These are phyloP conservation scores for Dactylis glomerata DNA, from an alignment of 176 grass and related monocot genomes.

Conservation along the genomic window DNA sequence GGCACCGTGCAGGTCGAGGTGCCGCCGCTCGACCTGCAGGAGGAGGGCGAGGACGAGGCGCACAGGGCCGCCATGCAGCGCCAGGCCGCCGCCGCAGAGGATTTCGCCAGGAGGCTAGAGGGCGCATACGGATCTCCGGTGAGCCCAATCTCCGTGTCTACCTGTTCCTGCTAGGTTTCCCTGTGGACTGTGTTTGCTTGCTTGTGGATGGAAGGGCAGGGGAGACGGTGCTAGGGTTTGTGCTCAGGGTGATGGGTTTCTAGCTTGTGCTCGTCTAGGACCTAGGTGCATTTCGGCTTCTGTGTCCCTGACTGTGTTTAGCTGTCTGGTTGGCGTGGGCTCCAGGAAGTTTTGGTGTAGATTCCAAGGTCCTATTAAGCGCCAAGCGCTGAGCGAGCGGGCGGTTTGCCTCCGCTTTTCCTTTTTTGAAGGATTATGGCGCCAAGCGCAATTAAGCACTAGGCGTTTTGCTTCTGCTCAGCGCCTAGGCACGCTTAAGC, in stretches of 20 bases:
- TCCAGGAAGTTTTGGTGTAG: background rate
- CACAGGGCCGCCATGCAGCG: constrained; percentile 49
- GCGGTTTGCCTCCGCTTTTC: too few relatives aligned
- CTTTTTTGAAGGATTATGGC: too few relatives aligned
- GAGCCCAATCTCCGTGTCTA: constrained; percentile 19
- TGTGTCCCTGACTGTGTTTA: background rate
- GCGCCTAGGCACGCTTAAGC: too few relatives aligned
- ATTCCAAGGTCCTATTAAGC: too few relatives aligned
- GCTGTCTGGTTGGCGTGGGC: background rate
- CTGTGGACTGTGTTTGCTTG: background rate
- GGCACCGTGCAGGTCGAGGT: constrained; percentile 68
- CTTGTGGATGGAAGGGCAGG: too few relatives aligned
- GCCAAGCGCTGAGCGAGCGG: too few relatives aligned
- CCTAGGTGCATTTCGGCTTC: background rate
- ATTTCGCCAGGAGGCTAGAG: constrained; percentile 56
- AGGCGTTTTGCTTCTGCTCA: too few relatives aligned
- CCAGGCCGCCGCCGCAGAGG: constrained; percentile 59
- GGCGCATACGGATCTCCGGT: constrained; percentile 40
- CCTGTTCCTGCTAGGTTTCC: background rate
- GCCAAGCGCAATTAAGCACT: too few relatives aligned
- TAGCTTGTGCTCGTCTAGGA: too few relatives aligned
- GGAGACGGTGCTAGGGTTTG: background rate
- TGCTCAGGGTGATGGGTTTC: background rate
- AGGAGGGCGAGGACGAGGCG: constrained; percentile 52
- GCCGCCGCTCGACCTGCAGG: constrained; percentile 42